Percentiles rank a stretch among this genome's conserved stretches.
phyloP scores from a whole-genome alignment of 1,284 basidiomycete species.

The Papiliotrema fonsecae region DNA sequence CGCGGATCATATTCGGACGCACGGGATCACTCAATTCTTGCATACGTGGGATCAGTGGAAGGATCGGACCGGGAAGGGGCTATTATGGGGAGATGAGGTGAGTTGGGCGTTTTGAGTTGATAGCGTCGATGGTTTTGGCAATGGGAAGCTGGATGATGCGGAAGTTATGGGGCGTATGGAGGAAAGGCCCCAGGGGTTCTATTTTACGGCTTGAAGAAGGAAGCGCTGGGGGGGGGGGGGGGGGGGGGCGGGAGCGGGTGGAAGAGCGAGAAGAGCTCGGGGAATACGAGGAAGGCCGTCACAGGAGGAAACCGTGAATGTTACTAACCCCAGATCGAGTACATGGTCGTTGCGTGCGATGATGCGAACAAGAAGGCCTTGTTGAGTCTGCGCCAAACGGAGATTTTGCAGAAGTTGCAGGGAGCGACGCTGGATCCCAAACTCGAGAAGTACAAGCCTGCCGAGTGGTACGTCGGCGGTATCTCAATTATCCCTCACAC shows the following conservation, averaged over 20 bases:
- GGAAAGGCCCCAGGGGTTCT: no score
- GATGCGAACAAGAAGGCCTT: constrained; percentile 70
- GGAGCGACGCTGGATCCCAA: constrained; percentile 63
- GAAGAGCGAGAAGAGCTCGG: neutral
- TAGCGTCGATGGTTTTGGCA: no score
- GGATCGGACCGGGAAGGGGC: constrained; percentile 81
- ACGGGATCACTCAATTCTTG: constrained; percentile 94
- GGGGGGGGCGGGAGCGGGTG: neutral
- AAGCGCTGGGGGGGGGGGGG: no score
- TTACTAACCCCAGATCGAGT: constrained; percentile 71
- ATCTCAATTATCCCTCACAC: neutral
- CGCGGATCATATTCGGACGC: constrained; percentile 83
- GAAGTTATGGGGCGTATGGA: no score
- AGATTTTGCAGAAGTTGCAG: constrained; percentile 81
- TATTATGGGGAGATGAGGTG: constrained; percentile 99
- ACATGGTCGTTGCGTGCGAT: constrained; percentile 90
- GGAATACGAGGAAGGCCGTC: neutral
- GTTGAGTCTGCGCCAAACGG: constrained; percentile 85
- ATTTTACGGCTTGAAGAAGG: neutral
- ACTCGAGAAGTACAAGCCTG: constrained; percentile 52
- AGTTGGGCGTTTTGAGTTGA: constrained; percentile 19
- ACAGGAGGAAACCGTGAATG: neutral
- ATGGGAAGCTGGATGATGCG: no score
- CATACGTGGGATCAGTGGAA: constrained; percentile 89
- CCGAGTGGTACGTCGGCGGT: constrained; percentile 24